Evolutionary conservation across 306 rosid genomes (phyloP), one percentile per base, ranked within the genome.

Genomic region (Medicago arabica): DNA sequence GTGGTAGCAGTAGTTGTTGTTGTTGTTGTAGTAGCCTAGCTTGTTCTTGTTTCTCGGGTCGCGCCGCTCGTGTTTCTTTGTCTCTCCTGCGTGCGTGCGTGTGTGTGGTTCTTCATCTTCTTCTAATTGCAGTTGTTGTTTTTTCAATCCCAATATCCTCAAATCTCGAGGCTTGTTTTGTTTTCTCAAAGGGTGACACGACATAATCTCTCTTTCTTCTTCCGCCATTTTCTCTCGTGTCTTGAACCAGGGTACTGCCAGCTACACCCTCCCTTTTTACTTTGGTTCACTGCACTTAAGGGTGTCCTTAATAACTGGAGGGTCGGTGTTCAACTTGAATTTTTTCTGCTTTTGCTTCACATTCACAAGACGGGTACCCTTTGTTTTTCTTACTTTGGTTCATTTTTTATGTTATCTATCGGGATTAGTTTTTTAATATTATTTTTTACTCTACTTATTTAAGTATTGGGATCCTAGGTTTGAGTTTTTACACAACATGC

Each of bases 321-420:
- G 87, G 96, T 85, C 90, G 95, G 94, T 87, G 87, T 46, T 64
- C n/a, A 6, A 83, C 84, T 85, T 87, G 75, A 83, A 88, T 75
- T 78, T 72, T 2, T 39, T 0, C 10, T 34, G 59, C 31, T 54
- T 47, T 84, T 87, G 76, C 86, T 80, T 87, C 18, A 25, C 67
- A 31, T 80, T 76, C 64, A 86, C 55, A 12, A 67, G 39, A 69
- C 68, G 77, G 86, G 81, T 80, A 68, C 46, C 43, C 82, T 81
- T 77, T 71, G 70, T 67, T 78, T 40, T 64, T 38, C 13, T 46
- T 6, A 2, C 9, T 17, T 78, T 86, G 58, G 72, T 71, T 81
- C 62, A 79, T 78, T 75, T 58, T 74, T 58, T 19, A 12, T 17
- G 7, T 69, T 75, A 46, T 78, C 53, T 77, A 64, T 81, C 66